A percentile compares a stretch with the other conserved stretches of the same genome.
Conservation (phyloP, 805 yeast genomes). For the Candida loeiensis region DNA sequence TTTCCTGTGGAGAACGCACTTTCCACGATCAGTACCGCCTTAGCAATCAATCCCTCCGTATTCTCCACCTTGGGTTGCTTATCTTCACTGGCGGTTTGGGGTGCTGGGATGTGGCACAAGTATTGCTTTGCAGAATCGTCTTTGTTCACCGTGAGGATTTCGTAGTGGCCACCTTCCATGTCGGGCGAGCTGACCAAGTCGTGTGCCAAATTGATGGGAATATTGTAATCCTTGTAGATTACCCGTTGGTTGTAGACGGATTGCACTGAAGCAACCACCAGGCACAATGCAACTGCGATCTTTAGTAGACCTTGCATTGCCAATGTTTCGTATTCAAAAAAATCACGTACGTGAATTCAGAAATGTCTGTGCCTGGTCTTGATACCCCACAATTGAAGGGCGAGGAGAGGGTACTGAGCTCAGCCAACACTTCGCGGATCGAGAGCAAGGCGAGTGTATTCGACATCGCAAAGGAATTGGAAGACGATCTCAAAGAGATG, state of each 20-base stretch:
- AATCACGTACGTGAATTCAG: too few relatives aligned
- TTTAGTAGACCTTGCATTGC: not conserved
- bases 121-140: slow-evolving; percentile 12
- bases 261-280: not conserved
- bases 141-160: slow-evolving; percentile 14
- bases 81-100: not conserved
- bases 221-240: slow-evolving; percentile 14
- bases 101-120: slow-evolving; percentile 21
- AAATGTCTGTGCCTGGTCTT: slow-evolving; percentile 24
- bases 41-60: slow-evolving; percentile 12
- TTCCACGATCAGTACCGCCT: slow-evolving; percentile 16
- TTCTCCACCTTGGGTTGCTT: not conserved
- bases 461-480: slow-evolving; percentile 35
- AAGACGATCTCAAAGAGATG: slow-evolving; percentile 21
- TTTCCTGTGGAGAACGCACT: slow-evolving; percentile 17
- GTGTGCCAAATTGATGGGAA: slow-evolving; percentile 16
- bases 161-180: slow-evolving; percentile 14
- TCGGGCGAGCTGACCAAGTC: slow-evolving; percentile 10
- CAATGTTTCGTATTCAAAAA: too few relatives aligned
- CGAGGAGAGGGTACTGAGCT: slow-evolving; percentile 19
- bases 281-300: not conserved
- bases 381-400: slow-evolving; percentile 32
- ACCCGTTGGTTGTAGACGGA: slow-evolving; percentile 16
- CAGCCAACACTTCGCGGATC: not conserved
- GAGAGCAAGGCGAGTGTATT: slow-evolving; percentile 14